Base-by-base conservation (phyloP, 73 alveolate genomes). In the Paramecium sexaurelia region DNA sequence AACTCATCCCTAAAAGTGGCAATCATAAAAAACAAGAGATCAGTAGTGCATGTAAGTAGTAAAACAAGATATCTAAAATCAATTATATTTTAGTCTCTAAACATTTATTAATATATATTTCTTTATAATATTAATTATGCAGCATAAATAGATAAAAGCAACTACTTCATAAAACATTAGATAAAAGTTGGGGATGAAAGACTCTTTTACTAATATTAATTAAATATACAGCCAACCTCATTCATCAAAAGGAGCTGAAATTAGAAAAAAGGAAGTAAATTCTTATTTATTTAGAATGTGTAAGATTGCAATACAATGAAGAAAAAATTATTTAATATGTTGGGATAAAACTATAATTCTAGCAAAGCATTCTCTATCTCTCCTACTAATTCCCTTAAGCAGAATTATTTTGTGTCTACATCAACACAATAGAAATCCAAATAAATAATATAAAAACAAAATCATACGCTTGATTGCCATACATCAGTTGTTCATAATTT, bases 231-330 rank as follows among this genome's bases (percentile, higher is more conserved):
- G 83, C 17, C 43, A 61, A 61, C 83, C 83, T 61, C 83, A 61
- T 32, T 61, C 83, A 29, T 61, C 83, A 29, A 61, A 61, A 61
- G 83, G 83, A 11, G 26, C 39, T 1, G 83, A 61, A 61, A 29
- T 26, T 1, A 61, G 43, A 61, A 61, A 61, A 32, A 61, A 32
- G 43, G 83, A 61, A 61, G 83, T 61, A 61, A 61, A 61, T 61
- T 61, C 47, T 61, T 61, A 61, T 61, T 61, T 61, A 61, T 61
- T 61, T 61, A 61, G 83, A 61, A 61, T 61, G 83, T 61, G 26
- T 61, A 61, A 61, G 83, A 61, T 61, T 61, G 43, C 43, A 61
- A 61, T 61, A 61, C 19, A 10, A 61, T 61, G 83, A 61, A 61
- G 43, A 61, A 61, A 26, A 61, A 61, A 61, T 15, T 61, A 61